Conservation (phyloP, 2,329 filamentous ascomycete species). For the Neospermospora avenae region DNA sequence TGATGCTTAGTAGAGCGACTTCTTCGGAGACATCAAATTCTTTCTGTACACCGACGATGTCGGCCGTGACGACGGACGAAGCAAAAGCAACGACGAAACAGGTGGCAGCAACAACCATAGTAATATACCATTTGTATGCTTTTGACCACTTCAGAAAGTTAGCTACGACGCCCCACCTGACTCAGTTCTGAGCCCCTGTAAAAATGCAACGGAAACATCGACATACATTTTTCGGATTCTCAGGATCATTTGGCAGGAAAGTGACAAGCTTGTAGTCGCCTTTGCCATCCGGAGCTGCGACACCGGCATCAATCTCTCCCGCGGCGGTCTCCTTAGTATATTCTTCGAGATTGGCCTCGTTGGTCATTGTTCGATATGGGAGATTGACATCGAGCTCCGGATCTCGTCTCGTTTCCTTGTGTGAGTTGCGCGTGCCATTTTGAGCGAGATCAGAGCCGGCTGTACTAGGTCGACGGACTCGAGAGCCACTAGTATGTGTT, state of each 20-base stretch:
- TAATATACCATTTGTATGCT: constrained; percentile 75
- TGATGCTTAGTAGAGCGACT: constrained; percentile 68
- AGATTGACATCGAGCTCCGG: constrained; percentile 49
- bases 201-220: too few relatives aligned
- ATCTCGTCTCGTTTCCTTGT: constrained; percentile 28
- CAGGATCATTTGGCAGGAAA: constrained; percentile 67
- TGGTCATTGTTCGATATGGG: constrained; percentile 61
- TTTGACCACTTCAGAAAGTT: constrained; percentile 57
- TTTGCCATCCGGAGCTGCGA: constrained; percentile 25
- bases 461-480: constrained; percentile 14
- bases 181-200: too few relatives aligned
- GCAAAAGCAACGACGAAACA: constrained; percentile 65
- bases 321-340: constrained; percentile 59
- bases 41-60: constrained; percentile 60
- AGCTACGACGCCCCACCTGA: too few relatives aligned
- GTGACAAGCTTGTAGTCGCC: constrained; percentile 59
- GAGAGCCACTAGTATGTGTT: constrained; percentile 14
- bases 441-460: constrained; percentile 15
- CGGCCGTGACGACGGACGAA: constrained; percentile 75
- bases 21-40: constrained; percentile 69
- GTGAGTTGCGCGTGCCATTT: constrained; percentile 20
- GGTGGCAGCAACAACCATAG: constrained; percentile 76
- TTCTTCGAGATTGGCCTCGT: constrained; percentile 60
- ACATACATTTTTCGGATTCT: constrained; percentile 70
- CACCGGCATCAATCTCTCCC: constrained; percentile 52